Evolutionary conservation across 2,329 filamentous ascomycete species (phyloP).

Genomic region (Fusarium nanum): DNA sequence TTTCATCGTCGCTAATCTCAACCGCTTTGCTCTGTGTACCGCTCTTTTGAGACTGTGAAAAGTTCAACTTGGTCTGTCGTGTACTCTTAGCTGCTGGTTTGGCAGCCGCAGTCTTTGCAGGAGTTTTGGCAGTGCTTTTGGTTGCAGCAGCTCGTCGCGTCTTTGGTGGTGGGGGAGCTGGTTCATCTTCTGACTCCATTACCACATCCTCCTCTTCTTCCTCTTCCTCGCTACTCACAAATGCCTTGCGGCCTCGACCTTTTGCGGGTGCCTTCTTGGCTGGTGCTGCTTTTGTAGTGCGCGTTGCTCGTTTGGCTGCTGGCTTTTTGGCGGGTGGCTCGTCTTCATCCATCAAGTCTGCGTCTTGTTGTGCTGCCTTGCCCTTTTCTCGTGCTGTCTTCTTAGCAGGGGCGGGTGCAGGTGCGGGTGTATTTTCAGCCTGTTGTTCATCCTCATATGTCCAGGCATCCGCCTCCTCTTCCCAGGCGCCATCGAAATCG

Average conservation of each 20-base stretch:
- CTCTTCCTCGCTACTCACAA: slow-evolving; percentile 55
- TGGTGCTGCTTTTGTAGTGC: slow-evolving; percentile 57
- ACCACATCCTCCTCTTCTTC: slow-evolving; percentile 61
- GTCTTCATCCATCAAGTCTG: slow-evolving; percentile 61
- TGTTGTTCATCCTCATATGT: slow-evolving; percentile 48
- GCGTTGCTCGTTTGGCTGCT: slow-evolving; percentile 47
- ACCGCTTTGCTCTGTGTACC: slow-evolving; percentile 60
- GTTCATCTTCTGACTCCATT: slow-evolving; percentile 65
- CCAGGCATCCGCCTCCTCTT: slow-evolving; percentile 75
- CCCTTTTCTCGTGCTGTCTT: slow-evolving; percentile 24
- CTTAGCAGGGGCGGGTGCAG: slow-evolving; percentile 6
- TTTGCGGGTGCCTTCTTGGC: slow-evolving; percentile 59
- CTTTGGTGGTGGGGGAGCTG: slow-evolving; percentile 52
- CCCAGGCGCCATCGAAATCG: slow-evolving; percentile 90
- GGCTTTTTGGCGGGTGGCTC: slow-evolving; percentile 51
- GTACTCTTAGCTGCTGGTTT: slow-evolving; percentile 37
- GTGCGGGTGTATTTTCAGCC: slow-evolving; percentile 8
- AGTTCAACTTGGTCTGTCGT: slow-evolving; percentile 52
- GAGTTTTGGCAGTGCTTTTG: slow-evolving; percentile 27
- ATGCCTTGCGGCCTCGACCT: slow-evolving; percentile 54
- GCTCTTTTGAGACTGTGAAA: slow-evolving; percentile 53
- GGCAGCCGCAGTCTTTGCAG: slow-evolving; percentile 27
- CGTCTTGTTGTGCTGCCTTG: slow-evolving; percentile 41
- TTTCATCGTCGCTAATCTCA: slow-evolving; percentile 74
- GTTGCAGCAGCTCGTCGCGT: slow-evolving; percentile 40